These are phyloP conservation scores for Cryoendolithus antarcticus DNA, from an alignment of 2,329 filamentous ascomycete species.

Conservation along the genomic window DNA sequence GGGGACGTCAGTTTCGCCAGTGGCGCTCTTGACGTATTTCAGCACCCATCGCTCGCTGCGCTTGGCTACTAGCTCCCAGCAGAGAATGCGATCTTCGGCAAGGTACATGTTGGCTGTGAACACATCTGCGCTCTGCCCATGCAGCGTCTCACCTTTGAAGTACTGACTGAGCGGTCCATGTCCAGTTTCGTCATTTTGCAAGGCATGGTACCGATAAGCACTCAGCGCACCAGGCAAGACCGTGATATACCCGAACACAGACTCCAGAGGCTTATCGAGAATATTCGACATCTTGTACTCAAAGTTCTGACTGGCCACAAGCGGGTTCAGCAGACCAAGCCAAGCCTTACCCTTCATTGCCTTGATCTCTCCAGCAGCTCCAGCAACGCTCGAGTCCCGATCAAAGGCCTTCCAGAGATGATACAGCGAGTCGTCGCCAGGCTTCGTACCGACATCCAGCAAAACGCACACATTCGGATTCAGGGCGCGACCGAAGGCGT, in stretches of 20 bases:
- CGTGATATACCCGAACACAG: conserved; percentile 95
- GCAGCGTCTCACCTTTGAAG: conserved; percentile 96
- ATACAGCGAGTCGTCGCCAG: conserved; percentile 81
- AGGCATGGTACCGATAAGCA: conserved; percentile 86
- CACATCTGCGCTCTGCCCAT: conserved; percentile 90
- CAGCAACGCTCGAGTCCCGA: conserved; percentile 91
- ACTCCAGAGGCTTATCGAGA: conserved; percentile 91
- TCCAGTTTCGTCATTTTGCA: conserved; percentile 93
- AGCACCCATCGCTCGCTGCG: conserved; percentile 89
- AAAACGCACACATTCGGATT: conserved; percentile 96
- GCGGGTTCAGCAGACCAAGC: conserved; percentile 73
- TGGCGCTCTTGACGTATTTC: conserved; percentile 94
- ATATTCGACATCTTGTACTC: conserved; percentile 99
- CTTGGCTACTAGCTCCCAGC: conserved; percentile 94
- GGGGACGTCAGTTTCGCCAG: conserved; percentile 93
- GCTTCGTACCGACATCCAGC: conserved; percentile 89
- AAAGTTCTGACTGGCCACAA: conserved; percentile 96
- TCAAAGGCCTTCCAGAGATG: conserved; percentile 99
- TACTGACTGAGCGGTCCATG: conserved; percentile 94
- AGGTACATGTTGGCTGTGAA: conserved; percentile 97
- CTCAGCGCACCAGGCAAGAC: conserved; percentile 89
- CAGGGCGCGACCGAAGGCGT: conserved; percentile 83
- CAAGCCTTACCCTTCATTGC: conserved; percentile 85
- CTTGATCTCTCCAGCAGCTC: conserved; percentile 94
- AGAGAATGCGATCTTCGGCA: conserved; percentile 79